Evolutionary conservation across 129 eudicot genomes (phyloP), one percentile per base, ranked within the genome.

Genomic region (Pseudognaphalium luteoalbum): DNA sequence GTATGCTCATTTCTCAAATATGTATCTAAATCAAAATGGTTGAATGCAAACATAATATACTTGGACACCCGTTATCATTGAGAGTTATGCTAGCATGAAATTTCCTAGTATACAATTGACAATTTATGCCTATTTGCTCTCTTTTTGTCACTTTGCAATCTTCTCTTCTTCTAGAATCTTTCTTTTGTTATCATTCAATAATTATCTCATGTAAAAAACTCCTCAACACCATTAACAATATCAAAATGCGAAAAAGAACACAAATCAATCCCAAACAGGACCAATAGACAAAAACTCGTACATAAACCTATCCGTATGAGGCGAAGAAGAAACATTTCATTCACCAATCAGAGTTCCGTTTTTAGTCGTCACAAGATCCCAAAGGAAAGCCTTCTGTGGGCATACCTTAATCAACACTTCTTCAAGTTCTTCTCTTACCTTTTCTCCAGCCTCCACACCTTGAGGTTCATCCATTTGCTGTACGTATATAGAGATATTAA

Each of bases 301-400:
- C 34, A 32, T 32, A 2, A 32, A 32, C 34, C 34, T 32, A 32
- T 32, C 34, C 4, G 34, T 32, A 32, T 32, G 34, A 32, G 34
- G 34, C 34, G 2, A 32, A 32, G 28, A 57, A 2, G 17, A 34
- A 66, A 66, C 71, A 66, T 66, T 16, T 21, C 71, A 66, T 66
- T 50, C 47, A 58, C 77, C 68, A 35, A 66, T 28, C 76, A 29
- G 44, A 34, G 25, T 44, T 35, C 34, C 60, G 54, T 71, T 78
- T 51, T 63, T 68, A 32, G 44, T 77, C 66, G 73, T 72, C 56
- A 82, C 64, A 63, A 76, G 74, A 78, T 90, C 81, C 92, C 87
- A 92, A 30, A 85, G 88, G 50, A 75, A 85, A 78, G 79, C 76
- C 88, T 88, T 93, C 37, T 86, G 92, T 0, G 88, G 91, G 83